Evolutionary conservation across 2,329 filamentous ascomycete genomes (phyloP).

Genomic region (Xylaria sp.): DNA sequence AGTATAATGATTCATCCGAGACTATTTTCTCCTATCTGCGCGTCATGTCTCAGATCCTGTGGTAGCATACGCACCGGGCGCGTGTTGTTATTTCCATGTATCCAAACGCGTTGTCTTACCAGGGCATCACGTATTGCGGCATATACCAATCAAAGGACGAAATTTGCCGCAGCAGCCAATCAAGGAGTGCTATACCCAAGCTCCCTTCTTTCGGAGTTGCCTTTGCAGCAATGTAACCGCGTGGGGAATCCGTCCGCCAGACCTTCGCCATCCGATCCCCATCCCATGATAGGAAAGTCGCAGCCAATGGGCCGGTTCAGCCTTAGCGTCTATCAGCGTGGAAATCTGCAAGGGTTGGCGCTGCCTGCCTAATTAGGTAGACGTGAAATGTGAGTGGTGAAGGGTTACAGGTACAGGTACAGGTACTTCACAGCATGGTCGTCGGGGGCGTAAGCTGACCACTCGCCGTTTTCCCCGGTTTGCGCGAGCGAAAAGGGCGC

Average conservation of each 20-base stretch:
- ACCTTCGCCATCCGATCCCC: neutral
- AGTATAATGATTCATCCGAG: neutral
- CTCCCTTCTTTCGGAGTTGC: slow-evolving; percentile 28
- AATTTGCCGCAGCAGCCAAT: slow-evolving; percentile 11
- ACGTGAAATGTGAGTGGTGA: neutral
- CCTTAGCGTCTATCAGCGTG: slow-evolving; percentile 12
- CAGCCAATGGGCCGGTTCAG: slow-evolving; percentile 4
- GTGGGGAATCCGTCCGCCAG: slow-evolving; percentile 13
- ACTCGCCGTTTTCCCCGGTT: slow-evolving; percentile 31
- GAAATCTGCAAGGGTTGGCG: slow-evolving; percentile 7
- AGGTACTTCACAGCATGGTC: slow-evolving; percentile 16
- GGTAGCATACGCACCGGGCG: neutral
- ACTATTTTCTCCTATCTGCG: neutral
- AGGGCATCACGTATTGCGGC: neutral
- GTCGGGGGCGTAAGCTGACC: slow-evolving; percentile 35
- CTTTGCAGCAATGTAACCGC: slow-evolving; percentile 25
- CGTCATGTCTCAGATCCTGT: slow-evolving; percentile 1
- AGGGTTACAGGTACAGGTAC: slow-evolving; percentile 12
- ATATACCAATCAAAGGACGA: slow-evolving; percentile 3
- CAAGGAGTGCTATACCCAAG: neutral
- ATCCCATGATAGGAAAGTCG: slow-evolving; percentile 11
- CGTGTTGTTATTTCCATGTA: neutral
- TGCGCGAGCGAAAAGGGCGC: neutral
- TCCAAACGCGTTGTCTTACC: neutral
- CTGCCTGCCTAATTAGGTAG: too few relatives aligned